A percentile compares a stretch with the other conserved stretches of the same genome.
phyloP scores from a whole-genome alignment of 306 rosid genomes.

The Quercus dentata region DNA sequence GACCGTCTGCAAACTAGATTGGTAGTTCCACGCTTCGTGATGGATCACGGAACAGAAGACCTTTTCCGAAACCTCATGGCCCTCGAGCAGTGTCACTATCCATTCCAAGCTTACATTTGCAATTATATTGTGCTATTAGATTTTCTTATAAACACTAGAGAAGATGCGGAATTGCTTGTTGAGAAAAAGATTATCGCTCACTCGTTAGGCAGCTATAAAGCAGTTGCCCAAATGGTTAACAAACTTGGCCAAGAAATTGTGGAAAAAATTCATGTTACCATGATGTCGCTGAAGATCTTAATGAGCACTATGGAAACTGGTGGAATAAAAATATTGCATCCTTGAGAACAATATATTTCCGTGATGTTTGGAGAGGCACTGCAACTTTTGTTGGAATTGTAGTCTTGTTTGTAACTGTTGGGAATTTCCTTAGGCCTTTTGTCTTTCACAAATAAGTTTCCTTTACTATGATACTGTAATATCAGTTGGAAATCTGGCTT shows the following conservation, averaged over 20 bases:
- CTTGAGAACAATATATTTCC: conserved; percentile 42
- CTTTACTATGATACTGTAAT: too few species aligned
- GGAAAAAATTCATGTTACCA: conserved; percentile 3
- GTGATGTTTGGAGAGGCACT: conserved; percentile 61
- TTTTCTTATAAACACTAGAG: conserved; percentile 14
- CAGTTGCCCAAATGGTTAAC: conserved; percentile 16
- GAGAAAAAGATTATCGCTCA: conserved; percentile 13
- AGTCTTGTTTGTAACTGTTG: conserved; percentile 26
- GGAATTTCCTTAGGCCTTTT: neutral
- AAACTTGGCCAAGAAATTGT: conserved; percentile 9
- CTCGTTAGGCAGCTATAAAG: conserved; percentile 20
- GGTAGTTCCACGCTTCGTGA: neutral
- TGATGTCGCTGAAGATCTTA: conserved; percentile 7
- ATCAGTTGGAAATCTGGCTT: too few species aligned
- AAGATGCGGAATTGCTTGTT: conserved; percentile 23
- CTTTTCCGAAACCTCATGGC: conserved; percentile 27
- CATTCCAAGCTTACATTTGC: conserved; percentile 17
- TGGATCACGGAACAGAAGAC: conserved; percentile 10
- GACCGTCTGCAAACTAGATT: neutral
- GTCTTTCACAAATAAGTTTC: too few species aligned
- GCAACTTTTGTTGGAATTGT: conserved; percentile 52
- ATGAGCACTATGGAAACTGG: conserved; percentile 26
- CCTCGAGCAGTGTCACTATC: conserved; percentile 27
- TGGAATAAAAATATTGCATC: conserved; percentile 50
- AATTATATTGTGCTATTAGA: conserved; percentile 22